Evolutionary conservation across 2,329 filamentous ascomycete genomes (phyloP).

Genomic region (Penicillium sp.): DNA sequence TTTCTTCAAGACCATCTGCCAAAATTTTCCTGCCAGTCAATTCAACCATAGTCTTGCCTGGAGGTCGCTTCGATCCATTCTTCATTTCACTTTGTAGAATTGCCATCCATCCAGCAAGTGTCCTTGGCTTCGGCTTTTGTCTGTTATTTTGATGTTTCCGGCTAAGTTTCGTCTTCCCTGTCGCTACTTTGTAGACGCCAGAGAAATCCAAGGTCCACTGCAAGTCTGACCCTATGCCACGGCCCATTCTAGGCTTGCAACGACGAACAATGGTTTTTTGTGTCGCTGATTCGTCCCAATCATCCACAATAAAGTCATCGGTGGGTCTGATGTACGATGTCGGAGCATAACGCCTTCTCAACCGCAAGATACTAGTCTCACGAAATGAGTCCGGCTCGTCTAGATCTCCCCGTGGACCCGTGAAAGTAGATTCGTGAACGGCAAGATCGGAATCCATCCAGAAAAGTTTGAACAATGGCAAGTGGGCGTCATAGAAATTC

Average conservation of each 20-base stretch:
- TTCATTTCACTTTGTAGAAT: constrained; percentile 15
- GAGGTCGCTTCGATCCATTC: constrained; percentile 5
- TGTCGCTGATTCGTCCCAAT: constrained; percentile 33
- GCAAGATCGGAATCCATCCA: constrained; percentile 32
- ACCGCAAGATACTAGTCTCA: constrained; percentile 22
- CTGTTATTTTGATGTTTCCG: neutral
- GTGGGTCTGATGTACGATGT: constrained; percentile 9
- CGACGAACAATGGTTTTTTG: constrained; percentile 6
- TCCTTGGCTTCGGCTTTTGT: constrained; percentile 7
- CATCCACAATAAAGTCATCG: constrained; percentile 40
- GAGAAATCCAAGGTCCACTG: constrained; percentile 32
- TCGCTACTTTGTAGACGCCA: constrained; percentile 15
- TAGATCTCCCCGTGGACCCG: constrained; percentile 9
- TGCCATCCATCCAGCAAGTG: constrained; percentile 26
- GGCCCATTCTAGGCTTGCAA: constrained; percentile 5
- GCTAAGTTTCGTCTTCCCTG: constrained; percentile 12
- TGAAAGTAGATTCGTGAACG: constrained; percentile 38
- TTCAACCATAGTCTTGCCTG: constrained; percentile 37
- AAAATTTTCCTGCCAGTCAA: constrained; percentile 24
- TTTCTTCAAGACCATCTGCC: constrained; percentile 39
- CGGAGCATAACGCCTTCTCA: constrained; percentile 20
- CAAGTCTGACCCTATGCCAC: constrained; percentile 16
- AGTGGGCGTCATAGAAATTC: constrained; percentile 17
- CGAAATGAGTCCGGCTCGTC: constrained; percentile 14
- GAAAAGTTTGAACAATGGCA: constrained; percentile 39